Base-by-base conservation (phyloP, 169 alveolate genomes). In the Eimeria acervulina region DNA sequence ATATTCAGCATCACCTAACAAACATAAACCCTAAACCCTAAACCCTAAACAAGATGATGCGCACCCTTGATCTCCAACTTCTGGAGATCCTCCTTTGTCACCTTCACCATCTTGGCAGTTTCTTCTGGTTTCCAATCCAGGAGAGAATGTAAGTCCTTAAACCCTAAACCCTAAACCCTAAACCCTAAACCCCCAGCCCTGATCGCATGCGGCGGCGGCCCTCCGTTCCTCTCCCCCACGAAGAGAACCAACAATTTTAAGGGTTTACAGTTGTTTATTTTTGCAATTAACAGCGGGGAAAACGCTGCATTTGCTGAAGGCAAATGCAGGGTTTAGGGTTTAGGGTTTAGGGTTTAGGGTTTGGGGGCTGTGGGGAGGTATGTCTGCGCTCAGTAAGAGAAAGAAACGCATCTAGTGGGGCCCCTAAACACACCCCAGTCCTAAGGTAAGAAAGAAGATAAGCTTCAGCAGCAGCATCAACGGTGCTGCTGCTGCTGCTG, bases 61-160 rank as follows among this genome's bases (percentile, higher is more conserved):
- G 84, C 31, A 78, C 89, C 89, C 89, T 40, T 78, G 70, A 83
- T 33, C 52, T 83, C 74, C 91, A 83, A 38, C 91, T 52, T 44
- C 91, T 51, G 72, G 47, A 93, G 72, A 85, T 93, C 96, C 81
- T 93, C 93, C 92, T 93, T 93, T 28, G 85, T 78, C 31, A 93
- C 90, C 21, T 74, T 70, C 61, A 93, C 96, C 96, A 93, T 93
- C 52, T 93, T 80, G 63, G 19, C 93, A 17, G 42, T 19, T 23
- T 47, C 59, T 40, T 33, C 81, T 36, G 83, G 8, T 38, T 23
- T 5, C 13, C 8, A 26, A 47, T 40, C 51, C 10, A 28, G 72
- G 26, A 28, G 33, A 51, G 17, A 31, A 85, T 38, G 63, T 17
- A 23, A 83, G 7, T 17, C 72, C 52, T 76, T 83, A 83, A 83